These are phyloP conservation scores for Boletus pseudopeckii DNA, from an alignment of 768 basidiomycete species.

Conservation along the genomic window DNA sequence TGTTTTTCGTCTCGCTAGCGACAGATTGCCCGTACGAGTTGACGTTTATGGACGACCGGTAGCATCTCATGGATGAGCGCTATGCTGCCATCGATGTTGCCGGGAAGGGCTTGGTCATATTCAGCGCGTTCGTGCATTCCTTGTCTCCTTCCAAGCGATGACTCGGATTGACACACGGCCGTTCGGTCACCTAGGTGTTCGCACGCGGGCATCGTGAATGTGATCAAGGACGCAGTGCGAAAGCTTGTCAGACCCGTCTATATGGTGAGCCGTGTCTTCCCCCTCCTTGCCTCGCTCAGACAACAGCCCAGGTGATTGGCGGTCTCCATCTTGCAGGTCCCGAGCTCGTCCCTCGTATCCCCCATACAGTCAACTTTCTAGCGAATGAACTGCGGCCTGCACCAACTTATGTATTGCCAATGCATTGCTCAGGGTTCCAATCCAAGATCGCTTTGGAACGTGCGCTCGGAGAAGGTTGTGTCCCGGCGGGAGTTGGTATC, in stretches of 20 bases:
- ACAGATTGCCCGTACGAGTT: neutral
- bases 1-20: neutral
- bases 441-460: slow-evolving; percentile 66
- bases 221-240: slow-evolving; percentile 63
- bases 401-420: slow-evolving; percentile 70
- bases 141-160: neutral
- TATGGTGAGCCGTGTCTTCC: slow-evolving; percentile 47
- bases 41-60: neutral
- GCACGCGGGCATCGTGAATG: slow-evolving; percentile 85
- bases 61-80: slow-evolving; percentile 83
- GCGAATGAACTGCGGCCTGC: slow-evolving; percentile 54
- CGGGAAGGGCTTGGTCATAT: slow-evolving; percentile 80
- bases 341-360: slow-evolving; percentile 59
- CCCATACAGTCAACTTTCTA: slow-evolving; percentile 69
- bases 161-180: neutral
- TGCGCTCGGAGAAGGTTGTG: slow-evolving; percentile 70
- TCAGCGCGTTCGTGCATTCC: slow-evolving; percentile 64
- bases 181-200: slow-evolving; percentile 43
- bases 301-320: slow-evolving; percentile 58
- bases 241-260: slow-evolving; percentile 67
- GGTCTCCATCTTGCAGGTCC: slow-evolving; percentile 81
- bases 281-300: neutral
- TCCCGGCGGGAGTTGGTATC: slow-evolving; percentile 74
- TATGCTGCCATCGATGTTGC: slow-evolving; percentile 73
- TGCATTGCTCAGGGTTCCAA: slow-evolving; percentile 85